Evolutionary conservation across 352 stramenopile species (phyloP).

Genomic region (Phytophthora pistaciae): DNA sequence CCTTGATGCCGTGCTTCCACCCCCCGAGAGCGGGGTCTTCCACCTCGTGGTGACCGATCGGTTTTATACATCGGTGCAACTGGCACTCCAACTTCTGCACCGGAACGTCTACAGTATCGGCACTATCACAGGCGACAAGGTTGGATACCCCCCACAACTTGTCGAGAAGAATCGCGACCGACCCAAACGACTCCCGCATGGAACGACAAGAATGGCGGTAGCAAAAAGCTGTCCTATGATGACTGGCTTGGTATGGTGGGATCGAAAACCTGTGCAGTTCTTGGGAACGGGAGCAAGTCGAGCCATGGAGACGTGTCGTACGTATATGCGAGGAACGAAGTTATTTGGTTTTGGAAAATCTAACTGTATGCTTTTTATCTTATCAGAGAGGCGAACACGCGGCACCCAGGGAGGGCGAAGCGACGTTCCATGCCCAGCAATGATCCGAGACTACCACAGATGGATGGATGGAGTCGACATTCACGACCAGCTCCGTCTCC

Average conservation of each 20-base stretch:
- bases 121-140: conserved; percentile 6
- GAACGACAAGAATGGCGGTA: conserved; percentile 1
- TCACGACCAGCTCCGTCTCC: neutral
- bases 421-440: neutral
- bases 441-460: neutral
- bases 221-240: conserved; percentile 8
- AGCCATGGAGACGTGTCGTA: conserved; percentile 9
- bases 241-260: conserved; percentile 5
- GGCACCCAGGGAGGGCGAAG: neutral
- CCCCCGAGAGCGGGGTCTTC: neutral
- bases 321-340: neutral
- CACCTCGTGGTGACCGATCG: conserved; percentile 19
- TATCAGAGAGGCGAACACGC: neutral
- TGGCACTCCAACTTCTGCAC: conserved; percentile 22
- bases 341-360: too few relatives aligned
- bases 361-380: neutral
- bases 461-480: neutral
- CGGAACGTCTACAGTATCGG: conserved; percentile 22
- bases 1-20: conserved; percentile 7
- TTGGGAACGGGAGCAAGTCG: conserved; percentile 3
- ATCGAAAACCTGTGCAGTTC: neutral
- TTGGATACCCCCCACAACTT: conserved; percentile 2
- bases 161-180: conserved; percentile 5
- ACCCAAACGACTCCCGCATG: neutral
- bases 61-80: conserved; percentile 31